phyloP scores from a whole-genome alignment of 2,329 filamentous ascomycete species.

The Torrubiellomyces zombiae region DNA sequence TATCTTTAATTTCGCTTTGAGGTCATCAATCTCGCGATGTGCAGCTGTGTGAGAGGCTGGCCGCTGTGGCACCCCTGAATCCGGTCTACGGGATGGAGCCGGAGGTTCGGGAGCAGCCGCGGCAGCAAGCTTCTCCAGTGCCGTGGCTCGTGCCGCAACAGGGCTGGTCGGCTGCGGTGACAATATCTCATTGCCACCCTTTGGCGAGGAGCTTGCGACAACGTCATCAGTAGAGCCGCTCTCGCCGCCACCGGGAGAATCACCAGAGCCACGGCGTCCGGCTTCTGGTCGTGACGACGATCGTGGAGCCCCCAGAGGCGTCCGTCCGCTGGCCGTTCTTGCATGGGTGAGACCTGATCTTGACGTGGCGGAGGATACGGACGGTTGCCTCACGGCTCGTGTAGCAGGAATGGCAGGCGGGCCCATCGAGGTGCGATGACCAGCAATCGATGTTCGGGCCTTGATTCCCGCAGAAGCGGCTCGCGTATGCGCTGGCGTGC shows the following conservation, averaged over 20 bases:
- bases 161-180: conserved; percentile 35
- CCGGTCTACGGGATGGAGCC: conserved; percentile 14
- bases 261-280: conserved; percentile 27
- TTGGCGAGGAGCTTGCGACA: conserved; percentile 26
- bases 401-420: conserved; percentile 37
- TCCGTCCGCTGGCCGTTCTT: conserved; percentile 23
- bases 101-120: conserved; percentile 15
- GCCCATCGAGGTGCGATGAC: conserved; percentile 47
- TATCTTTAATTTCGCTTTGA: conserved; percentile 74
- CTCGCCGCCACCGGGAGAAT: conserved; percentile 27
- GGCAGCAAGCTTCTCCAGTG: conserved; percentile 33
- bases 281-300: conserved; percentile 19
- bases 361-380: conserved; percentile 23
- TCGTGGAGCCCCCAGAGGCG: conserved; percentile 20
- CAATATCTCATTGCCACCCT: conserved; percentile 32
- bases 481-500: conserved; percentile 42
- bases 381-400: conserved; percentile 25
- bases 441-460: conserved; percentile 37
- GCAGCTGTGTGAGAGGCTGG: conserved; percentile 32
- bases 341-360: conserved; percentile 15
- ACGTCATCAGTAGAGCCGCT: conserved; percentile 17
- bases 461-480: conserved; percentile 28
- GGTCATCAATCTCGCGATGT: conserved; percentile 61
- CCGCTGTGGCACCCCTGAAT: conserved; percentile 14
- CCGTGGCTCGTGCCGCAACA: conserved; percentile 29